A percentile compares a stretch with the other conserved stretches of the same genome.
Conservation (phyloP, 2,329 filamentous ascomycete genomes). For the Cytospora mali region DNA sequence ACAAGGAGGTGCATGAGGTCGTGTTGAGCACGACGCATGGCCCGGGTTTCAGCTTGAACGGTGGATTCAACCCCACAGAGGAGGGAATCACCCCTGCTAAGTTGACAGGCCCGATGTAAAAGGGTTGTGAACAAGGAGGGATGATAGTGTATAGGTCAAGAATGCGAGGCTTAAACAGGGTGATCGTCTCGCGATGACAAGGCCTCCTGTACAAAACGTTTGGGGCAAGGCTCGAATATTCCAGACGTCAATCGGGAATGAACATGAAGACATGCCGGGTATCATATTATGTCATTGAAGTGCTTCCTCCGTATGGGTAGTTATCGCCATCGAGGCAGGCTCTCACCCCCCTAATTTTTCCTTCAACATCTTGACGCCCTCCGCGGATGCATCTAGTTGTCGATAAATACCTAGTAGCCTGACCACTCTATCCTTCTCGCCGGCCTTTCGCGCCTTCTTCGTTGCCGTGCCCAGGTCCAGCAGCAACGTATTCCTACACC, state of each 20-base stretch:
- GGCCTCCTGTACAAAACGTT: slow-evolving; percentile 6
- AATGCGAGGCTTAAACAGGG: not conserved
- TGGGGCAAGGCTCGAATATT: slow-evolving; percentile 1
- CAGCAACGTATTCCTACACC: slow-evolving; percentile 59
- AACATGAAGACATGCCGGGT: slow-evolving; percentile 4
- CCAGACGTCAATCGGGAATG: not conserved
- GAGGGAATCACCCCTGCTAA: slow-evolving; percentile 57
- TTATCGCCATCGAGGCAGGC: not conserved
- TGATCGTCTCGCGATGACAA: not conserved
- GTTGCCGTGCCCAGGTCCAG: slow-evolving; percentile 56
- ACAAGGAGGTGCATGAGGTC: slow-evolving; percentile 73
- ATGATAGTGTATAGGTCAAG: not conserved
- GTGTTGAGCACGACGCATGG: slow-evolving; percentile 86
- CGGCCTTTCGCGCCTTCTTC: slow-evolving; percentile 47
- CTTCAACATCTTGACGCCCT: slow-evolving; percentile 55
- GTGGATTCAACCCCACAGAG: slow-evolving; percentile 68
- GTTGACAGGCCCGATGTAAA: slow-evolving; percentile 58
- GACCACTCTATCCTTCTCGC: slow-evolving; percentile 46
- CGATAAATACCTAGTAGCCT: slow-evolving; percentile 57
- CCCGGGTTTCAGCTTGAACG: slow-evolving; percentile 84
- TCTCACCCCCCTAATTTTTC: slow-evolving; percentile 34
- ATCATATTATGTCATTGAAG: slow-evolving; percentile 11
- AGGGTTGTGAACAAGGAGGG: slow-evolving; percentile 1
- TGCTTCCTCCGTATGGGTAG: not conserved
- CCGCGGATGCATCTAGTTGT: slow-evolving; percentile 53